Conservation (phyloP, 495 filamentous ascomycete genomes). For the Pseudevernia furfuracea region DNA sequence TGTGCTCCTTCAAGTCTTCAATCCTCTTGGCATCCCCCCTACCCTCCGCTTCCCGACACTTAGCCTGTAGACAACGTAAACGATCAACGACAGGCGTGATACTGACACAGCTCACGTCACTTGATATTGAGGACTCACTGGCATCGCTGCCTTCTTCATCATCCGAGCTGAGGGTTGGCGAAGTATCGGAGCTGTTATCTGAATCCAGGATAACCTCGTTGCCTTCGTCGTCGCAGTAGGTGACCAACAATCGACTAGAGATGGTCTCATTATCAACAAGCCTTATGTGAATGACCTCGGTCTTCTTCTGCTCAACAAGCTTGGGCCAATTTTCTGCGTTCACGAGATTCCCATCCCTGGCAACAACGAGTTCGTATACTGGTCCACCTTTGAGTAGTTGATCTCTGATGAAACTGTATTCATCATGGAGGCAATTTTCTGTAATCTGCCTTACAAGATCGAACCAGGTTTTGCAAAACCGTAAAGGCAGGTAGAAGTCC, state of each 20-base stretch:
- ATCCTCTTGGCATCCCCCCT: not conserved
- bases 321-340: constrained; percentile 12
- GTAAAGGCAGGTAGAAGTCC: constrained; percentile 11
- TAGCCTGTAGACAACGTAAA: not conserved
- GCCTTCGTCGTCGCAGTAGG: constrained; percentile 12
- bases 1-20: not conserved
- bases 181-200: constrained; percentile 1
- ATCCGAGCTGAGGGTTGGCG: not conserved
- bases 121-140: not conserved
- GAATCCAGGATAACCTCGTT: constrained; percentile 7
- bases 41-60: not conserved
- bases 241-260: constrained; percentile 7
- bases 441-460: constrained; percentile 13
- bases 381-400: constrained; percentile 9
- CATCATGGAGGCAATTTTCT: constrained; percentile 9
- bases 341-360: not conserved
- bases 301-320: constrained; percentile 6
- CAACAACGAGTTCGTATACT: constrained; percentile 5
- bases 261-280: constrained; percentile 7
- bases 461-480: constrained; percentile 16
- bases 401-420: constrained; percentile 9
- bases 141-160: not conserved
- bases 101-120: not conserved
- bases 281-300: constrained; percentile 9
- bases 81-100: not conserved